Conservation (phyloP, 768 basidiomycete genomes). For the Amanita fuliginea region DNA sequence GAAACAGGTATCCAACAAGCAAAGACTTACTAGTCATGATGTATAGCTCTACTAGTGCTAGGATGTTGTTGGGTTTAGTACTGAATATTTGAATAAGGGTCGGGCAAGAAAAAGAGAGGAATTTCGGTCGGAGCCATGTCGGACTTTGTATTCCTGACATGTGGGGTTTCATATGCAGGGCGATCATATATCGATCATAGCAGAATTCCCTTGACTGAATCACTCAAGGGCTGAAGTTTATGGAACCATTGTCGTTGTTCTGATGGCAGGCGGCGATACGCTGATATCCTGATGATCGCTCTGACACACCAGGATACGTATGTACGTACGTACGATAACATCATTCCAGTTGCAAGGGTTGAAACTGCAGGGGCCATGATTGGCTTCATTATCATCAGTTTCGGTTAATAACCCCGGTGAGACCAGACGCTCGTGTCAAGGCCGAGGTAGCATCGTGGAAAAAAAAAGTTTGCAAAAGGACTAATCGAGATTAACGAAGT, state of each 20-base stretch:
- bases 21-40: constrained; percentile 38
- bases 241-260: neutral
- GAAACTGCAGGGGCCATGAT: neutral
- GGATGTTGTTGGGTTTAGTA: neutral
- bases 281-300: neutral
- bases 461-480: neutral
- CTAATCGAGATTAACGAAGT: constrained; percentile 12
- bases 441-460: constrained; percentile 8
- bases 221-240: neutral
- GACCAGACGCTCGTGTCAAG: constrained; percentile 5
- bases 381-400: constrained; percentile 3
- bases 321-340: neutral
- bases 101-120: neutral
- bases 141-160: constrained; percentile 10
- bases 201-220: neutral
- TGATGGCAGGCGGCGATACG: neutral
- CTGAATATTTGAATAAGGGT: too few species aligned
- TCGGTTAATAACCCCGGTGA: neutral
- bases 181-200: neutral
- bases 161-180: neutral
- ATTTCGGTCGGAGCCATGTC: constrained; percentile 14
- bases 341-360: neutral
- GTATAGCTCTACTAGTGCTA: too few species aligned
- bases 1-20: neutral
- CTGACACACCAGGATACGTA: neutral